A percentile compares a stretch with the other conserved stretches of the same genome.
These are phyloP conservation scores for Saturnispora silvae DNA, from an alignment of 805 yeast genomes.

Conservation along the genomic window DNA sequence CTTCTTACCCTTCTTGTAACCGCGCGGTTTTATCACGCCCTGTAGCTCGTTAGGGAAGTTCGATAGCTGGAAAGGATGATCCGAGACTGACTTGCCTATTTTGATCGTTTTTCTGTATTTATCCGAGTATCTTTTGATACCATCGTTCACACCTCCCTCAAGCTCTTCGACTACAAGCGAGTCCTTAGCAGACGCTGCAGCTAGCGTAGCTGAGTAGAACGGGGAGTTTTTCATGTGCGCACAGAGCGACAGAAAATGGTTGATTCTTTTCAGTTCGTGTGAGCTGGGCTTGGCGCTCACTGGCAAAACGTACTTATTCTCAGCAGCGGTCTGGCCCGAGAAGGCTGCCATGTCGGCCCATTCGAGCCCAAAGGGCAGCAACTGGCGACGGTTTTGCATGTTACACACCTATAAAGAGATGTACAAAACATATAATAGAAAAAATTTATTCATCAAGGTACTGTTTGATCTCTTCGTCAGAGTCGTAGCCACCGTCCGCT, in stretches of 20 bases:
- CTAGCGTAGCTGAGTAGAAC: slow-evolving; percentile 49
- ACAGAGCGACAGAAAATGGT: neutral
- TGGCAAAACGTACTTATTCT: slow-evolving; percentile 41
- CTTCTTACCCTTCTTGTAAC: slow-evolving; percentile 1
- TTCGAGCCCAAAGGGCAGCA: slow-evolving; percentile 65
- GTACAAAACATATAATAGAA: neutral
- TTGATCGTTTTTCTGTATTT: slow-evolving; percentile 59
- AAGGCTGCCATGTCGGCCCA: slow-evolving; percentile 41
- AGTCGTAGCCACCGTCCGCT: slow-evolving; percentile 26
- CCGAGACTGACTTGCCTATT: slow-evolving; percentile 62
- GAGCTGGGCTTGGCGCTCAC: slow-evolving; percentile 48
- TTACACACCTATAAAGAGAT: neutral
- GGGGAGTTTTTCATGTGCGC: slow-evolving; percentile 31
- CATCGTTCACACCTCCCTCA: slow-evolving; percentile 46
- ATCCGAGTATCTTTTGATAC: slow-evolving; percentile 76
- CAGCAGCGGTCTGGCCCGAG: slow-evolving; percentile 27
- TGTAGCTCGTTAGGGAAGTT: slow-evolving; percentile 74
- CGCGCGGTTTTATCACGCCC: slow-evolving; percentile 53
- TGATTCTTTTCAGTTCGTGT: slow-evolving; percentile 40
- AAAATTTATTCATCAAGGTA: slow-evolving; percentile 41
- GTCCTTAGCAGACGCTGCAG: slow-evolving; percentile 10
- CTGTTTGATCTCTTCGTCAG: slow-evolving; percentile 63
- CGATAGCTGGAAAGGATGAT: slow-evolving; percentile 62
- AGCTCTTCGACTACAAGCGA: no score
- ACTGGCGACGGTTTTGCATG: slow-evolving; percentile 18